Base-by-base conservation (phyloP, 129 eudicot species). In the Artemisia annua region DNA sequence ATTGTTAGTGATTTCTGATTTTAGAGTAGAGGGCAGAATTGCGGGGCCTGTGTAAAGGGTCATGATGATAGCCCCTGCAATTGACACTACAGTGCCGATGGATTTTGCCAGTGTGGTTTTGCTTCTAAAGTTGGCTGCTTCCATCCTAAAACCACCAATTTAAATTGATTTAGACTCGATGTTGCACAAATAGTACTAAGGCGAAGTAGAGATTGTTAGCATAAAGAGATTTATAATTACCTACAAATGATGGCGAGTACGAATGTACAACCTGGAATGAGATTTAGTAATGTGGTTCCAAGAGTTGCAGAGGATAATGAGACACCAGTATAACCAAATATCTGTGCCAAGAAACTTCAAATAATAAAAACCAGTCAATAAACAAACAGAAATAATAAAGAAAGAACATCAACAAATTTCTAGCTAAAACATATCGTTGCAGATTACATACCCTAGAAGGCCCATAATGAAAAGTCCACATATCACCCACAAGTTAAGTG, bases 211-310 rank as follows among this genome's bases (percentile, higher is more conserved):
- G 8, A 28, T 11, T n/a, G 14, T 24, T 9, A 58, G 16, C 39
- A 60, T 30, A 32, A 69, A 48, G 43, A 62, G 53, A 48, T 20
- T 16, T 10, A 16, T 12, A 51, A 52, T 70, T 61, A 92, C 98
- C 98, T 81, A 78, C 80, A 89, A 61, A 93, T 48, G 66, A 83
- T 67, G 63, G 98, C 90, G 32, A 93, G 87, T 60, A 89, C 24
- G 81, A 93, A 93, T 7, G 96, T 93, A 49, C 87, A 85, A 48
- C 95, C 96, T 4, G 96, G 98, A 60, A 84, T 83, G 79, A 93
- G 96, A 67, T 92, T 92, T 77, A 89, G 90, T 83, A 92, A 77
- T 17, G 95, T 84, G 1, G 96, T 72, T 69, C 83, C 95, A 71
- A 89, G 89, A 60, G 83, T 82, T 16, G 96, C 91, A 52, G 86